Conservation (phyloP, 805 yeast species). For the Candida silvatica region DNA sequence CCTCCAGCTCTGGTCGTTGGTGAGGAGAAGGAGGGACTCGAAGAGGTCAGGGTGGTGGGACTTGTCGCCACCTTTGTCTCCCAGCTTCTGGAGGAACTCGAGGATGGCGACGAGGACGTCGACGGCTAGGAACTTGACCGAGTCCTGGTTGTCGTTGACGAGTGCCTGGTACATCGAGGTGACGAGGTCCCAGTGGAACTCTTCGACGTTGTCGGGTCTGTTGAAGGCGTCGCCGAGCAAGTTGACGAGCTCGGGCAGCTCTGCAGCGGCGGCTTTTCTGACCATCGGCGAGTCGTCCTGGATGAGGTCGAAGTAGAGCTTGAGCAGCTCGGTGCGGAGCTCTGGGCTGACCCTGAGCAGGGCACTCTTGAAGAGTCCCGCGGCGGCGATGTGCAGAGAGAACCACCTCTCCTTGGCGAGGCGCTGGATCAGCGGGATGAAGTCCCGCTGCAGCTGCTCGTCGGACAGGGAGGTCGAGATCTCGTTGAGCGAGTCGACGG, state of each 20-base stretch:
- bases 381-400: slow-evolving; percentile 81
- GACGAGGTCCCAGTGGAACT: slow-evolving; percentile 67
- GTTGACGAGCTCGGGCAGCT: slow-evolving; percentile 68
- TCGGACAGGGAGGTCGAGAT: slow-evolving; percentile 56
- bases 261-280: slow-evolving; percentile 84
- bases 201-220: slow-evolving; percentile 36
- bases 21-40: slow-evolving; percentile 57
- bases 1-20: slow-evolving; percentile 93
- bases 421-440: slow-evolving; percentile 68
- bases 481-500: slow-evolving; percentile 74
- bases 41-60: slow-evolving; percentile 57
- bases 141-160: slow-evolving; percentile 84
- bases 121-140: slow-evolving; percentile 83
- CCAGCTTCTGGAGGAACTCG: slow-evolving; percentile 49
- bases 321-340: slow-evolving; percentile 53
- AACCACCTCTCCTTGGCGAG: slow-evolving; percentile 92
- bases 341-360: slow-evolving; percentile 48
- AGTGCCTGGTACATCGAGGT: slow-evolving; percentile 75
- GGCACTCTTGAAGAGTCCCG: slow-evolving; percentile 77
- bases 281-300: slow-evolving; percentile 98
- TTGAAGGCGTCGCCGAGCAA: slow-evolving; percentile 29
- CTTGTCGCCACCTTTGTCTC: slow-evolving; percentile 39
- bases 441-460: slow-evolving; percentile 56
- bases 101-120: slow-evolving; percentile 82
- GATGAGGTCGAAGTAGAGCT: slow-evolving; percentile 60